phyloP scores from a whole-genome alignment of 169 alveolate species.

The Plasmodium gaboni region DNA sequence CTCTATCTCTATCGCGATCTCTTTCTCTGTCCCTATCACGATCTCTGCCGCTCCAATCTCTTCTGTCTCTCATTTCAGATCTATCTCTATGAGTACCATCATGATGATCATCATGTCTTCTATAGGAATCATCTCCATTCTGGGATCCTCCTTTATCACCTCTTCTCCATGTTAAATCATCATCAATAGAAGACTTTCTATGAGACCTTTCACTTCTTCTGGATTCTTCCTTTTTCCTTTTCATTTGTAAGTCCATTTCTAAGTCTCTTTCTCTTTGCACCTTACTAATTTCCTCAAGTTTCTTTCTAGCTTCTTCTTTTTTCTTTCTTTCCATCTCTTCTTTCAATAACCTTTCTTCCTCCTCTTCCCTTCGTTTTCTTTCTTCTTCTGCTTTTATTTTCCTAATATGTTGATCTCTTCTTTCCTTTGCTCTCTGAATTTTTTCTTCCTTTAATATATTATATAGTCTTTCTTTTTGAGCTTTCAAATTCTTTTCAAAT shows the following conservation, averaged over 20 bases:
- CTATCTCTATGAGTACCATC: conserved; percentile 35
- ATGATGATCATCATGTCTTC: conserved; percentile 25
- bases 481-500: conserved; percentile 79
- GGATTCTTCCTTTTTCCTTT: conserved; percentile 54
- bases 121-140: conserved; percentile 37
- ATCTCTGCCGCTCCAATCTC: conserved; percentile 20
- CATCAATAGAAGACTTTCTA: conserved; percentile 58
- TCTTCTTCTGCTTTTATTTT: conserved; percentile 84
- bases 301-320: conserved; percentile 80
- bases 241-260: conserved; percentile 79
- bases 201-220: conserved; percentile 33
- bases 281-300: conserved; percentile 75
- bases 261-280: conserved; percentile 80
- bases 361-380: conserved; percentile 85
- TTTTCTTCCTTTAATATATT: conserved; percentile 79
- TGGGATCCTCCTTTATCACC: conserved; percentile 43
- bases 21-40: conserved; percentile 37
- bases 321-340: conserved; percentile 82
- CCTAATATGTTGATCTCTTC: conserved; percentile 82
- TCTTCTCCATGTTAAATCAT: conserved; percentile 66
- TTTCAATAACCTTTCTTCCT: conserved; percentile 83
- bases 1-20: conserved; percentile 41
- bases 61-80: conserved; percentile 35
- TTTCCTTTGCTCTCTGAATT: conserved; percentile 86
- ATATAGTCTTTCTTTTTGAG: conserved; percentile 60